Conservation (phyloP, 768 basidiomycete species). For the Neoboletus brunneissimus region DNA sequence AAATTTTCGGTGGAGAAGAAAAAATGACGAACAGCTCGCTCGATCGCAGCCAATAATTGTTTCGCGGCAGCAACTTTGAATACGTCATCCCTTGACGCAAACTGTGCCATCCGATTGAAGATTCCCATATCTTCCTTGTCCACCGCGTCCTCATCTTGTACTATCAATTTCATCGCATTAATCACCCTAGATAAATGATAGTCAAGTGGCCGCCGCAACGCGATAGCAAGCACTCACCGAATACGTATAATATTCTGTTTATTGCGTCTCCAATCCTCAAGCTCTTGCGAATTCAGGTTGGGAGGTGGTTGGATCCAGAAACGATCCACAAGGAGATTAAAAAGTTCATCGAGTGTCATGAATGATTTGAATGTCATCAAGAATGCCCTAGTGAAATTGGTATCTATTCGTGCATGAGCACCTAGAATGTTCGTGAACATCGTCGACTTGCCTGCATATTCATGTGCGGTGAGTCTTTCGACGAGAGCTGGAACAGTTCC, state of each 20-base stretch:
- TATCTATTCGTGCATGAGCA: slow-evolving; percentile 37
- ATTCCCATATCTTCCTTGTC: slow-evolving; percentile 54
- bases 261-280: slow-evolving; percentile 51
- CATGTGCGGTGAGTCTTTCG: slow-evolving; percentile 65
- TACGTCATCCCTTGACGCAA: slow-evolving; percentile 45
- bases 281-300: slow-evolving; percentile 40
- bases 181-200: slow-evolving; percentile 44
- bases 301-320: slow-evolving; percentile 57
- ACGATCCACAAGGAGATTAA: slow-evolving; percentile 51
- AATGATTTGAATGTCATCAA: slow-evolving; percentile 71
- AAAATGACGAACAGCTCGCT: slow-evolving; percentile 44
- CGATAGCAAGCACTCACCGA: slow-evolving; percentile 39
- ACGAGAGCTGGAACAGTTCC: slow-evolving; percentile 61
- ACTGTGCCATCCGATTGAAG: slow-evolving; percentile 51
- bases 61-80: slow-evolving; percentile 44
- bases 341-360: slow-evolving; percentile 52
- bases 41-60: slow-evolving; percentile 46
- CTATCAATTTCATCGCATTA: slow-evolving; percentile 61
- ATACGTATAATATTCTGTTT: slow-evolving; percentile 60
- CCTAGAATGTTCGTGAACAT: not conserved
- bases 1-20: not conserved
- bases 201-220: not conserved
- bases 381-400: slow-evolving; percentile 58
- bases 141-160: slow-evolving; percentile 51
- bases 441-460: slow-evolving; percentile 47